Evolutionary conservation across 2,329 filamentous ascomycete genomes (phyloP).

Genomic region (Elsinoe fawcettii): DNA sequence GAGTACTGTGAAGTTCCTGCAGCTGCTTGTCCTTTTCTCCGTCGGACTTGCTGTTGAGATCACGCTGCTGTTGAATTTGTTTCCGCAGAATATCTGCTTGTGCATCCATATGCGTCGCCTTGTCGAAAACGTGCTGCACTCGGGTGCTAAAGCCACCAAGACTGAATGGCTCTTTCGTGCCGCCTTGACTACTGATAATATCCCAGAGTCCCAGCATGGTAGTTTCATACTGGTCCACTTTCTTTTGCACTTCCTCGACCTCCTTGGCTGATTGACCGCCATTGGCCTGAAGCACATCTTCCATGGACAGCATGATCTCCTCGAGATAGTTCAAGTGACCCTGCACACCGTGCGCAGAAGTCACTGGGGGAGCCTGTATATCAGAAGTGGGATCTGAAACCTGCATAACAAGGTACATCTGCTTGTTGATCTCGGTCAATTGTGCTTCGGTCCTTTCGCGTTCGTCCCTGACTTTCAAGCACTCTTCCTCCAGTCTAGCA

Average conservation of each 20-base stretch:
- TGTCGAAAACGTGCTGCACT: conserved; percentile 69
- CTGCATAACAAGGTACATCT: conserved; percentile 45
- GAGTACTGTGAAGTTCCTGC: conserved; percentile 21
- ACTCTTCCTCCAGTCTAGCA: conserved; percentile 17
- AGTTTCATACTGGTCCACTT: conserved; percentile 49
- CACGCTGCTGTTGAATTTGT: conserved; percentile 91
- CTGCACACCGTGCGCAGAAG: conserved; percentile 51
- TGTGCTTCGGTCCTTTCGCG: conserved; percentile 19
- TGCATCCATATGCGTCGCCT: conserved; percentile 70
- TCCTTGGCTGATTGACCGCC: conserved; percentile 20
- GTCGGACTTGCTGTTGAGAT: conserved; percentile 83
- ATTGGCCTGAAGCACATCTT: conserved; percentile 24
- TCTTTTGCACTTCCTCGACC: conserved; percentile 26
- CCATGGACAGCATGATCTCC: conserved; percentile 43
- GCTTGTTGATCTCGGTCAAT: conserved; percentile 46
- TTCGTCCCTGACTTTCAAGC: conserved; percentile 19
- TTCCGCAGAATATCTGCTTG: conserved; percentile 84
- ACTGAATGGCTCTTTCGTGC: conserved; percentile 50
- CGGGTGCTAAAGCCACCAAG: conserved; percentile 68
- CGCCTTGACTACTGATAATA: conserved; percentile 33
- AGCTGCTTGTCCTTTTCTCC: conserved; percentile 38
- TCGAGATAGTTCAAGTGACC: conserved; percentile 64
- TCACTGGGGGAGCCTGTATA: conserved; percentile 51
- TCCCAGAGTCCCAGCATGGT: conserved; percentile 47
- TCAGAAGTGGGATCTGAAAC: conserved; percentile 38